Evolutionary conservation across 2,329 filamentous ascomycete species (phyloP).

Genomic region (Aspergillus sp.): DNA sequence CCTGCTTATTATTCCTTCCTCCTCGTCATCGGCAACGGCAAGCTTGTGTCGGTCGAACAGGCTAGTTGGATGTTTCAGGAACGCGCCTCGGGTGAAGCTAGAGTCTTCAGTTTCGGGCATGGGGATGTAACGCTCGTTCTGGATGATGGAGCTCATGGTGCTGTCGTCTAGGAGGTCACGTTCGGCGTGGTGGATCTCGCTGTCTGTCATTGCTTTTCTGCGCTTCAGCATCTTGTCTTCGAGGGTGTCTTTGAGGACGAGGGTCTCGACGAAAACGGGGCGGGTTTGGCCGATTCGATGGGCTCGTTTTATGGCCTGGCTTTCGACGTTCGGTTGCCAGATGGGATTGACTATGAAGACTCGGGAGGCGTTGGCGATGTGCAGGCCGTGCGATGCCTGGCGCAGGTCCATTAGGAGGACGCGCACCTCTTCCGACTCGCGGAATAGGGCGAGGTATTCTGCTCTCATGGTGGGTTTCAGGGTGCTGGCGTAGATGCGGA

Average conservation of each 20-base stretch:
- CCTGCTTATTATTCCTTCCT: background rate
- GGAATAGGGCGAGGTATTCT: constrained; percentile 78
- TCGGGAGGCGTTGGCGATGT: constrained; percentile 78
- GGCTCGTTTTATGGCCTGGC: constrained; percentile 87
- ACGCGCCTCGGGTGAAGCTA: constrained; percentile 25
- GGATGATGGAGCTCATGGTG: constrained; percentile 61
- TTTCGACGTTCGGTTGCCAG: constrained; percentile 79
- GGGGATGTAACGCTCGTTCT: constrained; percentile 55
- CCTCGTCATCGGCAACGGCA: constrained; percentile 36
- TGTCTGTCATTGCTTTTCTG: constrained; percentile 71
- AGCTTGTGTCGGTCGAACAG: constrained; percentile 44
- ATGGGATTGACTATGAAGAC: constrained; percentile 91
- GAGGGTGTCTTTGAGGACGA: constrained; percentile 76
- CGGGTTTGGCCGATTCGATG: constrained; percentile 82
- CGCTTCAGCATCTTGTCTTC: constrained; percentile 82
- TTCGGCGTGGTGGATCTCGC: constrained; percentile 56
- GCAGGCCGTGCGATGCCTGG: constrained; percentile 84
- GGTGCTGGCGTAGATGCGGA: constrained; percentile 58
- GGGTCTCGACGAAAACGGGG: constrained; percentile 79
- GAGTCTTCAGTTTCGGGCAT: constrained; percentile 36
- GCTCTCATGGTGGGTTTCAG: constrained; percentile 66
- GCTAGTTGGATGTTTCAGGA: constrained; percentile 30
- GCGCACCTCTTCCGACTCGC: constrained; percentile 66
- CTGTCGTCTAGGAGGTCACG: constrained; percentile 61
- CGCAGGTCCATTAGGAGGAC: constrained; percentile 90